Evolutionary conservation across 2,329 filamentous ascomycete species (phyloP).

Genomic region (Ascochyta lentis): DNA sequence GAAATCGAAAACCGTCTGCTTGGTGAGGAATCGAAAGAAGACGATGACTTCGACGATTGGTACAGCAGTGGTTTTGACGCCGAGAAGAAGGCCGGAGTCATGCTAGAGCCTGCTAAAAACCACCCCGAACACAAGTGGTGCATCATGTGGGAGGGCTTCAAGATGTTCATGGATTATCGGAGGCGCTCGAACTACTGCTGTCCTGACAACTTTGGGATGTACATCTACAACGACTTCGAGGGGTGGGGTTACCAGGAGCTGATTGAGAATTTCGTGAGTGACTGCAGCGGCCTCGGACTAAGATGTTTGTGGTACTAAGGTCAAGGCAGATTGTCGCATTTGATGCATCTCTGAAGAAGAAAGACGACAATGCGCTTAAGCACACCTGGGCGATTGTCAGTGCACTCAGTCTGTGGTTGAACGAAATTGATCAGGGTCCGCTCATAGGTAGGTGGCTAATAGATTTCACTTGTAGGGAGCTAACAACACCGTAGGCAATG

Average conservation of each 20-base stretch:
- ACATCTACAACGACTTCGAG: slow-evolving; percentile 27
- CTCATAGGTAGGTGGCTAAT: slow-evolving; percentile 9
- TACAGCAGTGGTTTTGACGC: slow-evolving; percentile 12
- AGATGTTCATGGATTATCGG: slow-evolving; percentile 13
- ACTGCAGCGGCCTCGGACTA: neutral
- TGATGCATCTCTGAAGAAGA: slow-evolving; percentile 18
- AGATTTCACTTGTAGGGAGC: neutral
- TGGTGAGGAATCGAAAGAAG: slow-evolving; percentile 2
- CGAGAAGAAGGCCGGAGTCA: slow-evolving; percentile 4
- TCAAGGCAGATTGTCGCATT: slow-evolving; percentile 19
- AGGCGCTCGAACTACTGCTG: slow-evolving; percentile 16
- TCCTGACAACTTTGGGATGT: slow-evolving; percentile 26
- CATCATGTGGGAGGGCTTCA: slow-evolving; percentile 20
- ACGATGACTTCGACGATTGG: slow-evolving; percentile 5
- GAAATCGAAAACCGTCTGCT: slow-evolving; percentile 3
- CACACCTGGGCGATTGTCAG: slow-evolving; percentile 21
- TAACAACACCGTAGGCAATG: slow-evolving; percentile 12
- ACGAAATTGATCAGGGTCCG: slow-evolving; percentile 11
- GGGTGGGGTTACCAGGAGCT: slow-evolving; percentile 23
- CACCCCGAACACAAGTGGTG: slow-evolving; percentile 20
- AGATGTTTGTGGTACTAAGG: neutral
- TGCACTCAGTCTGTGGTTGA: slow-evolving; percentile 19
- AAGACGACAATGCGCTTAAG: slow-evolving; percentile 4
- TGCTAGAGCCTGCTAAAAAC: slow-evolving; percentile 13
- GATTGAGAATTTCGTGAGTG: slow-evolving; percentile 22